Evolutionary conservation across 331 rosid species (phyloP), one percentile per base, ranked within the genome.

Genomic region (Malus hybrid): DNA sequence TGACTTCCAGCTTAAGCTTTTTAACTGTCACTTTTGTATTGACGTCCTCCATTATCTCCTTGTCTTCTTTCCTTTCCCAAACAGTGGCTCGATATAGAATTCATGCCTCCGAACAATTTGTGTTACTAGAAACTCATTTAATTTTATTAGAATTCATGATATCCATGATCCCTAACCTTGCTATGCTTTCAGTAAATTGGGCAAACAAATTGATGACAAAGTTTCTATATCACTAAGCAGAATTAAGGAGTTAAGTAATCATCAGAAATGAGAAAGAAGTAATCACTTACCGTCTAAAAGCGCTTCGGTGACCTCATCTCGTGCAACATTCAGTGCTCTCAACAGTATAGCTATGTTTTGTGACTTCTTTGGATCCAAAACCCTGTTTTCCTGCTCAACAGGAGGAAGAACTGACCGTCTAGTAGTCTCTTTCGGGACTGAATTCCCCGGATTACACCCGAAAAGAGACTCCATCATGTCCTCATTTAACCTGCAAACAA

Each of bases 381-480:
- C 99, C 69, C 96, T 85, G 81, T 88, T 88, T 83, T 89, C 97
- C 64, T 74, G 81, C 54, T 90, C 92, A 71, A 80, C 85, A 0
- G 95, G 88, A 27, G 97, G 96, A 14, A 90, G 81, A 83, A 89
- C 86, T 20, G 99, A 74, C 75, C 85, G 90, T 64, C 83, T 90
- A 2, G 80, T 85, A 4, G 84, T 78, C 75, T 94, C 97, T 80
- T 85, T 94, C 0, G 96, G 87, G n/a, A 64, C 90, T 1, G 91
- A n/a, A 74, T 81, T 90, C 6, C 72, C 55, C 4, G 90, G 69
- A 74, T 87, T 92, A 85, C 93, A 91, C 12, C 97, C 95, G 39
- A 94, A 94, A 32, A 94, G 83, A 28, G 93, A 82, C 83, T 94
- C 99, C 97, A 94, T 94, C 99, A 94, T 94, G 86, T 90, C 97